Percentiles rank a stretch among this genome's conserved stretches.
phyloP scores from a whole-genome alignment of 1,284 basidiomycete species.

The Puccinia coronata region DNA sequence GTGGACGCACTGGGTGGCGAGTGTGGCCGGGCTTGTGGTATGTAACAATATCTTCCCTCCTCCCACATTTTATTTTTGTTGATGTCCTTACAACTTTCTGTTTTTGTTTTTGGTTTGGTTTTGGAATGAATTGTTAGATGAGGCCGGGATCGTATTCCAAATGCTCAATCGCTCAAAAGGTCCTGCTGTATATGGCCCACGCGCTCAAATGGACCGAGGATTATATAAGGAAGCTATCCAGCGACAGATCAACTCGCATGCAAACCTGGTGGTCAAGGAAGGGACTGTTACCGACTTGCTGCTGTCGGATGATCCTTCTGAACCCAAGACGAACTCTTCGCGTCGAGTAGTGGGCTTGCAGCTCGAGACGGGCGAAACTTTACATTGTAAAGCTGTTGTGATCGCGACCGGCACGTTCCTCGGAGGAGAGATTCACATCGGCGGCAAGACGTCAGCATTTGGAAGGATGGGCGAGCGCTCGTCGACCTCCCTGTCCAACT shows the following conservation, averaged over 20 bases:
- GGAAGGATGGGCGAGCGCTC: conserved; percentile 77
- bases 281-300: conserved; percentile 78
- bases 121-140: conserved; percentile 63
- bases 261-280: conserved; percentile 70
- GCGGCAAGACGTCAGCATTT: conserved; percentile 74
- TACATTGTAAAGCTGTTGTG: conserved; percentile 76
- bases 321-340: background rate
- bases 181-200: conserved; percentile 84
- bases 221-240: conserved; percentile 82
- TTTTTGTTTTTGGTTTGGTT: too few species aligned
- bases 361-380: conserved; percentile 67
- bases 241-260: conserved; percentile 66
- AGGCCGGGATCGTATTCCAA: conserved; percentile 81
- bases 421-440: conserved; percentile 83
- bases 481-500: conserved; percentile 69
- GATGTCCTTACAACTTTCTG: too few species aligned
- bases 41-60: too few species aligned
- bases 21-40: conserved; percentile 73
- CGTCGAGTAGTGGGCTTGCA: conserved; percentile 16
- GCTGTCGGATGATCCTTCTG: conserved; percentile 63
- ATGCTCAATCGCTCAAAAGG: conserved; percentile 82
- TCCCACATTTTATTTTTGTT: too few species aligned
- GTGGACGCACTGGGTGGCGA: conserved; percentile 83
- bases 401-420: conserved; percentile 89
- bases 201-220: conserved; percentile 81